These are phyloP conservation scores for Saksenaea vasiformis DNA, from an alignment of 371 early-diverging fungal species.

Conservation along the genomic window DNA sequence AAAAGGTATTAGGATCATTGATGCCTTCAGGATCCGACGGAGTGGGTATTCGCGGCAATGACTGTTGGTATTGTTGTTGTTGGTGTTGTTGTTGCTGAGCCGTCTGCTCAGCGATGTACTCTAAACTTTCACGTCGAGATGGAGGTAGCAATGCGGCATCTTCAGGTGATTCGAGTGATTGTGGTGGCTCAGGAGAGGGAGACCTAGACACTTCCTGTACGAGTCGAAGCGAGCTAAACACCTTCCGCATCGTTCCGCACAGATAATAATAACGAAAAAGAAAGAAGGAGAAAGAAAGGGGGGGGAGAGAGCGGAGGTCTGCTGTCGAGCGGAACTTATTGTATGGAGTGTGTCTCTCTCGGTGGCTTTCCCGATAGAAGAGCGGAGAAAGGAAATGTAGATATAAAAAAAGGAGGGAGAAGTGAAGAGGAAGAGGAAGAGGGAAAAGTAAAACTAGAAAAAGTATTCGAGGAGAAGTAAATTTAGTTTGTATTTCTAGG, in stretches of 20 bases:
- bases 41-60: background rate
- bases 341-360: background rate
- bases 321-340: background rate
- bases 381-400: slow-evolving; percentile 5
- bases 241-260: slow-evolving; percentile 13
- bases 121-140: background rate
- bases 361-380: background rate
- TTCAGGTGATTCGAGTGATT: background rate
- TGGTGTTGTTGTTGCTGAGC: background rate
- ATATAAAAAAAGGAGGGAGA: slow-evolving; percentile 3
- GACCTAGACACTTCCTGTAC: slow-evolving; percentile 28
- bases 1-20: slow-evolving; percentile 6
- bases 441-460: slow-evolving; percentile 8
- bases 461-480: background rate
- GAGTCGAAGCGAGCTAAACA: slow-evolving; percentile 24
- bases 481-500: slow-evolving; percentile 5
- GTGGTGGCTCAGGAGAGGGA: slow-evolving; percentile 6
- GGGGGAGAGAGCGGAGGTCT: slow-evolving; percentile 2
- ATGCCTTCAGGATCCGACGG: background rate
- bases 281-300: background rate
- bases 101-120: background rate
- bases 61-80: background rate
- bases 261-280: background rate
- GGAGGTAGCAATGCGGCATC: background rate
- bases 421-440: slow-evolving; percentile 2